phyloP scores from a whole-genome alignment of 129 eudicot species.

The Escallonia herrerae region DNA sequence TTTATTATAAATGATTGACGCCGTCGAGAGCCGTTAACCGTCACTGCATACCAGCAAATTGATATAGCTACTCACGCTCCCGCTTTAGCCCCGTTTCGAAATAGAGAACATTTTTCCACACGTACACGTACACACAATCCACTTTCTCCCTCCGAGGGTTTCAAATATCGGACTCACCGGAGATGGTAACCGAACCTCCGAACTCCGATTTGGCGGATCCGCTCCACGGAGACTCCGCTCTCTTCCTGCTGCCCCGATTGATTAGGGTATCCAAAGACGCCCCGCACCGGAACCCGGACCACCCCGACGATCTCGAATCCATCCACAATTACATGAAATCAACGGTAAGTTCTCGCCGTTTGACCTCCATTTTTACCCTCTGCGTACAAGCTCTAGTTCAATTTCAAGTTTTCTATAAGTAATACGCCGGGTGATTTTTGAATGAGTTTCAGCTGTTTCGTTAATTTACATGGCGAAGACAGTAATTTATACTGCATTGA shows the following conservation, averaged over 20 bases:
- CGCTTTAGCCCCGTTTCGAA: not conserved
- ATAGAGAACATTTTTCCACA: no score
- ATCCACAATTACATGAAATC: conserved; percentile 29
- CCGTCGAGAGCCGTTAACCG: no score
- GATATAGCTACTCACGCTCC: not conserved
- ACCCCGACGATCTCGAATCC: conserved; percentile 24
- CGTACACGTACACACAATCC: not conserved
- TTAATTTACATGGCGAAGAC: not conserved
- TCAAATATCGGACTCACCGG: not conserved
- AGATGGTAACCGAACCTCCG: conserved; percentile 14
- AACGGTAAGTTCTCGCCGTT: conserved; percentile 9
- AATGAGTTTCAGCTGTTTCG: no score
- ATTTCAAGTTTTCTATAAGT: not conserved
- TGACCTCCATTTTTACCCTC: not conserved
- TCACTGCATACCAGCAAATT: no score
- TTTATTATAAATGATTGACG: no score
- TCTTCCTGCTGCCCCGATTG: conserved; percentile 26
- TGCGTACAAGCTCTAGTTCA: not conserved
- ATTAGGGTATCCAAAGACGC: conserved; percentile 12
- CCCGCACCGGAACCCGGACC: not conserved
- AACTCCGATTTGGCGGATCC: conserved; percentile 27
- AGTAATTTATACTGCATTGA: not conserved
- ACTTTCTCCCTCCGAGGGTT: not conserved
- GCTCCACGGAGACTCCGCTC: conserved; percentile 7
- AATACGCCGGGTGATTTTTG: no score